Percentiles rank a stretch among this genome's conserved stretches.
phyloP scores from a whole-genome alignment of 2,329 filamentous ascomycete species.

The Nothophaeocryptopus gaeumannii region DNA sequence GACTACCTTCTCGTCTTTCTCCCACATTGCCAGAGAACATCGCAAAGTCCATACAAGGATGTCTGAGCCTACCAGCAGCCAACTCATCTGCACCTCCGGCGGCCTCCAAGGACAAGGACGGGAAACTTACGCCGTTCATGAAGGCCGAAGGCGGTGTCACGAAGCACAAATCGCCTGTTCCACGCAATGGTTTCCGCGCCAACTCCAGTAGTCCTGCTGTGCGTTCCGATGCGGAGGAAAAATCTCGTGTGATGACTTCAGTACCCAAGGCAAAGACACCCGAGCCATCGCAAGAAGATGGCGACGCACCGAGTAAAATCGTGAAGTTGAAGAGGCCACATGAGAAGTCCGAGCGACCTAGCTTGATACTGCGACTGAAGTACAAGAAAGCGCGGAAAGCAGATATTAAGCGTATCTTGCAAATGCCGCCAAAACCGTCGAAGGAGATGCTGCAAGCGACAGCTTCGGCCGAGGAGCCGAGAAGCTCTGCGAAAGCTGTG shows the following conservation, averaged over 20 bases:
- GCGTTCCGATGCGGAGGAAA: slow-evolving; percentile 24
- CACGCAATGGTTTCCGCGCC: slow-evolving; percentile 30
- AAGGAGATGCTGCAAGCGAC: slow-evolving; percentile 15
- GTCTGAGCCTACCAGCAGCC: slow-evolving; percentile 24
- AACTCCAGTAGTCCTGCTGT: slow-evolving; percentile 29
- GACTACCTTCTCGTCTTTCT: slow-evolving; percentile 55
- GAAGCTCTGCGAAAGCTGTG: slow-evolving; percentile 5
- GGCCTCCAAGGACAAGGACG: slow-evolving; percentile 22
- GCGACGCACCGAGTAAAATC: slow-evolving; percentile 16
- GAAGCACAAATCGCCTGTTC: slow-evolving; percentile 30
- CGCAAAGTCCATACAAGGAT: slow-evolving; percentile 50
- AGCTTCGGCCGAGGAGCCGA: slow-evolving; percentile 12
- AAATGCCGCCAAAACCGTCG: slow-evolving; percentile 26
- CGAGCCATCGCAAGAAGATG: slow-evolving; percentile 23
- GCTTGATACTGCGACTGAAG: slow-evolving; percentile 30
- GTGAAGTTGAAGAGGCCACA: slow-evolving; percentile 13
- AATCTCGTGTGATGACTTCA: slow-evolving; percentile 10
- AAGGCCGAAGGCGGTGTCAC: slow-evolving; percentile 16
- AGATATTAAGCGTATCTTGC: slow-evolving; percentile 30
- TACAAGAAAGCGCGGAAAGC: slow-evolving; percentile 28
- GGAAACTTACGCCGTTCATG: slow-evolving; percentile 23
- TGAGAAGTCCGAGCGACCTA: slow-evolving; percentile 10
- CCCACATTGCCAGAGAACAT: slow-evolving; percentile 57
- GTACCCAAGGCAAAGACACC: slow-evolving; percentile 12
- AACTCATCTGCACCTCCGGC: slow-evolving; percentile 18